Evolutionary conservation across 106 monocot species (phyloP).

Genomic region (Agapanthus africanus): DNA sequence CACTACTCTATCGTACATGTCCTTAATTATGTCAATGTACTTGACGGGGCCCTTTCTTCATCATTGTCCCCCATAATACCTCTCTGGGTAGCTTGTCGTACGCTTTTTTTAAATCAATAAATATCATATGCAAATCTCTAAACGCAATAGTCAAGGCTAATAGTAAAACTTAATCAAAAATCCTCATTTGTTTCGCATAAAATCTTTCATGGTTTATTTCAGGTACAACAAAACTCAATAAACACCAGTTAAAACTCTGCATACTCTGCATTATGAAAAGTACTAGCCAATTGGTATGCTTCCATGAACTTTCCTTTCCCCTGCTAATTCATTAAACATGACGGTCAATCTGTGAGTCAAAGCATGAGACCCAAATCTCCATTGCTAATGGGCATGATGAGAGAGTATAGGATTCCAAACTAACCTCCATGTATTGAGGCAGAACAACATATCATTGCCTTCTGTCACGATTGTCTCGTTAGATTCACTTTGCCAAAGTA

Average conservation of each 20-base stretch:
- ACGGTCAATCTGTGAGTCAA: no score
- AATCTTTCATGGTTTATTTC: neutral
- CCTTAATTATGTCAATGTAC: no score
- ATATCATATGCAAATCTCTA: no score
- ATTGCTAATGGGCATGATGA: neutral
- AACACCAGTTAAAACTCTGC: neutral
- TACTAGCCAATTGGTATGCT: neutral
- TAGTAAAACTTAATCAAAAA: neutral
- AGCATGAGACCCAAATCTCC: neutral
- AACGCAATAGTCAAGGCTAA: no score
- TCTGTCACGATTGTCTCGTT: neutral
- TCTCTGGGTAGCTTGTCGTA: no score
- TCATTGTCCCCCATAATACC: no score
- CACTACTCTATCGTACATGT: no score
- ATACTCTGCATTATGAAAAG: neutral
- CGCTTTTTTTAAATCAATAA: no score
- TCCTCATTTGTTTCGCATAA: neutral
- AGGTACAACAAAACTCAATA: neutral
- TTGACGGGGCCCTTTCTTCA: no score
- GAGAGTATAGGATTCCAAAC: neutral
- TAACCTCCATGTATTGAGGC: neutral
- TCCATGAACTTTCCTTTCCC: constrained; percentile 6
- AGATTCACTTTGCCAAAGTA: neutral
- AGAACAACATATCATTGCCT: neutral
- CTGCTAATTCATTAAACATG: neutral